These are phyloP conservation scores for Fusarium sacchari DNA, from an alignment of 2,329 filamentous ascomycete genomes.

Conservation along the genomic window DNA sequence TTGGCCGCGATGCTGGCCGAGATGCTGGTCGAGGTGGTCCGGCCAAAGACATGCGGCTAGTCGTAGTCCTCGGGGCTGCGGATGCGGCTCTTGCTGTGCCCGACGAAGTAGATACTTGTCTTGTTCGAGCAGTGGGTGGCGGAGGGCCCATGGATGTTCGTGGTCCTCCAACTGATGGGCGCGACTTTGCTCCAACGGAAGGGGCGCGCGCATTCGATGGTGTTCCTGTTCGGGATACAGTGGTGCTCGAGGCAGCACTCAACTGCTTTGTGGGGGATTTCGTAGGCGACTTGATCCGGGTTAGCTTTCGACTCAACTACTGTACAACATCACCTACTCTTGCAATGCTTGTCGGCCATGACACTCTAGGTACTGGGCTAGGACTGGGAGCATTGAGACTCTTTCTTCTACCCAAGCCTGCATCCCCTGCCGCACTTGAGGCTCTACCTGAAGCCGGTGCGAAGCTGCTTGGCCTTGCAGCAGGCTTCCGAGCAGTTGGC, in stretches of 20 bases:
- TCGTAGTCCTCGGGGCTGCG: conserved; percentile 51
- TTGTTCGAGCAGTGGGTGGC: conserved; percentile 56
- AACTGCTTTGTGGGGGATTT: conserved; percentile 85
- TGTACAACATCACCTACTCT: conserved; percentile 57
- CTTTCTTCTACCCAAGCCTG: conserved; percentile 68
- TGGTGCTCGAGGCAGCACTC: conserved; percentile 63
- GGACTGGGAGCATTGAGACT: conserved; percentile 79
- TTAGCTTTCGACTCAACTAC: conserved; percentile 26
- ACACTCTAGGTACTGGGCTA: conserved; percentile 70
- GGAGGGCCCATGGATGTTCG: conserved; percentile 76
- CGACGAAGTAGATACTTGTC: conserved; percentile 59
- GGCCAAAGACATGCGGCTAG: conserved; percentile 53
- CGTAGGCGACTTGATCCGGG: conserved; percentile 70
- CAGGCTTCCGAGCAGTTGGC: conserved; percentile 51
- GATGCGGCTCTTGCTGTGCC: conserved; percentile 47
- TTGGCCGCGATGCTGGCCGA: conserved; percentile 51
- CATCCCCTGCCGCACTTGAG: conserved; percentile 59
- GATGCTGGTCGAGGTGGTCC: conserved; percentile 49
- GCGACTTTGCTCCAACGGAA: conserved; percentile 59
- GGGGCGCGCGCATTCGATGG: conserved; percentile 65
- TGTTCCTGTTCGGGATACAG: conserved; percentile 71
- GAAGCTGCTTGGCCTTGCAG: conserved; percentile 62
- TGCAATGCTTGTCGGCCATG: conserved; percentile 65
- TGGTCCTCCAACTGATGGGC: conserved; percentile 63
- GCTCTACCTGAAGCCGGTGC: conserved; percentile 52